A percentile compares a stretch with the other conserved stretches of the same genome.
Conservation (phyloP, 305 asterid species). For the Fraxinus velutina region DNA sequence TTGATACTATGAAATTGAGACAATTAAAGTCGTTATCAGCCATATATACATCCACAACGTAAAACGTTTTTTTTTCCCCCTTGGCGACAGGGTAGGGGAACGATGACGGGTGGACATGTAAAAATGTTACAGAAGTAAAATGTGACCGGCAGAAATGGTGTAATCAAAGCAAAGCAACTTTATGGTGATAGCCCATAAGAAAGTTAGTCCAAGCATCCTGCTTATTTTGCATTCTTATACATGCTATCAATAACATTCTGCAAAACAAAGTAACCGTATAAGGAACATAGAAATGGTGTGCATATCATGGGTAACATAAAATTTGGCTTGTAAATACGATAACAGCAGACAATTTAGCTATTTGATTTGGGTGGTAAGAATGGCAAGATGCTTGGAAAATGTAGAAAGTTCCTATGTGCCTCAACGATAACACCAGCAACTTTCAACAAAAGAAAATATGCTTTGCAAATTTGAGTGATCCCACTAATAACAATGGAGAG, state of each 20-base stretch:
- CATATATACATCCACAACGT: not conserved
- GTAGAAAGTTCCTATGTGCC: not conserved
- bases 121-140: not conserved
- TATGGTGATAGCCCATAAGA: not conserved
- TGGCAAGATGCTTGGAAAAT: not conserved
- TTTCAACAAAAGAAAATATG: not conserved
- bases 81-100: not conserved
- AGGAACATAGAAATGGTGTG: not conserved
- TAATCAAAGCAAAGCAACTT: not conserved
- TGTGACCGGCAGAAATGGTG: not conserved
- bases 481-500: not conserved
- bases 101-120: not conserved
- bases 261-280: conserved; percentile 13
- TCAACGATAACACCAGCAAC: not conserved
- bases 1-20: not conserved
- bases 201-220: not conserved
- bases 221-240: conserved; percentile 70
- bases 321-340: not conserved
- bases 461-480: not conserved
- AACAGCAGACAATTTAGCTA: not conserved
- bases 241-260: conserved; percentile 64
- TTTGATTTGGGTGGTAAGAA: not conserved
- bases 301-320: not conserved
- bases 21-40: not conserved
- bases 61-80: not conserved